phyloP scores from a whole-genome alignment of 495 filamentous ascomycete species.

The Mytilinidion resinicola region DNA sequence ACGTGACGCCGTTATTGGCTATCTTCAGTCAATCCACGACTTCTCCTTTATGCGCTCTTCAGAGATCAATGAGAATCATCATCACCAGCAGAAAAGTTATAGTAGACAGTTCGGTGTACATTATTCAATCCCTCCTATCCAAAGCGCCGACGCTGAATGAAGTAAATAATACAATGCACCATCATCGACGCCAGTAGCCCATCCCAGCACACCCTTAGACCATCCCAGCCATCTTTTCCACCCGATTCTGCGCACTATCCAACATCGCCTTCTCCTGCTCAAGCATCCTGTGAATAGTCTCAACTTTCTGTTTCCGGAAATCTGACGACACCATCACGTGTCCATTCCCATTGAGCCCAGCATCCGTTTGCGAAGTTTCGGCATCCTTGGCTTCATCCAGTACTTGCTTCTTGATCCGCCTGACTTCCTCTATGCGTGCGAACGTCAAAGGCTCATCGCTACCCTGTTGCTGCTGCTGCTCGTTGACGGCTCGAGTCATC shows the following conservation, averaged over 20 bases:
- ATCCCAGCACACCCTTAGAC: too few species aligned
- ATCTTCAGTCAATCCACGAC: too few species aligned
- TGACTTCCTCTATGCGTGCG: constrained; percentile 27
- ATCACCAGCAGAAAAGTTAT: too few species aligned
- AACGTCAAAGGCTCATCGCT: constrained; percentile 13
- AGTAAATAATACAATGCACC: too few species aligned
- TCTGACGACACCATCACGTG: constrained; percentile 24
- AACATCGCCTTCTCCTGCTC: constrained; percentile 19
- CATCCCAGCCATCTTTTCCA: neutral
- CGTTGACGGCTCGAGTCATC: constrained; percentile 10
- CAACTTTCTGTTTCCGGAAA: constrained; percentile 28
- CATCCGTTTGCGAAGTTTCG: neutral
- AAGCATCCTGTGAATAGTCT: constrained; percentile 18
- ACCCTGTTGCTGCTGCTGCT: constrained; percentile 17
- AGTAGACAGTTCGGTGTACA: too few species aligned
- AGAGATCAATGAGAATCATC: too few species aligned
- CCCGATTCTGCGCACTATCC: constrained; percentile 10
- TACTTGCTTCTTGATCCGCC: constrained; percentile 19
- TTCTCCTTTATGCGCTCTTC: too few species aligned
- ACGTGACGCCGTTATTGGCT: too few species aligned
- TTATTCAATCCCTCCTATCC: too few species aligned
- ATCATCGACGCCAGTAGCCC: too few species aligned
- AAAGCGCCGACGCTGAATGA: too few species aligned
- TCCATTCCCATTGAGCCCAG: constrained; percentile 4
- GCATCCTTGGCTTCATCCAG: constrained; percentile 20